Evolutionary conservation across 2,329 filamentous ascomycete genomes (phyloP).

Genomic region (Cercospora citrullina): DNA sequence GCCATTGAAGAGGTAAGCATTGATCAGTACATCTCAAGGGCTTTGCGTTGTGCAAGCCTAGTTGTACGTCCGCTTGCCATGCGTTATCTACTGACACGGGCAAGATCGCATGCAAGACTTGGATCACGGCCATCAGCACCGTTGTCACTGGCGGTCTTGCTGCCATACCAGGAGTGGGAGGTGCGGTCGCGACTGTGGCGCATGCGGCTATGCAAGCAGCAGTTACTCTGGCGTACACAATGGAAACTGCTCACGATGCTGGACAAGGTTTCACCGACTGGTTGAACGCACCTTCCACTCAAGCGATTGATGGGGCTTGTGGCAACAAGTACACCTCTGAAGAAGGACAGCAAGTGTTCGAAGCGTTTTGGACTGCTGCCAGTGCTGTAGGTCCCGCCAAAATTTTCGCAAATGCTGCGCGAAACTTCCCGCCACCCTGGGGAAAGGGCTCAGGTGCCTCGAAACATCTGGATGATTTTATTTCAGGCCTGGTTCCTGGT

Average conservation of each 20-base stretch:
- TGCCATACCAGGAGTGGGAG: not conserved
- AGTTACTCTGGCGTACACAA: not conserved
- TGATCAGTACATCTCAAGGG: not conserved
- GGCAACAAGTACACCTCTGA: not conserved
- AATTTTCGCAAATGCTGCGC: not conserved
- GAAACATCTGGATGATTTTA: not conserved
- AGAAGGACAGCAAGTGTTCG: not conserved
- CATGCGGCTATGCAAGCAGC: not conserved
- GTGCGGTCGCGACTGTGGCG: not conserved
- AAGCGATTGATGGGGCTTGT: not conserved
- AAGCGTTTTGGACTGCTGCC: not conserved
- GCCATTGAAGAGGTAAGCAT: not conserved
- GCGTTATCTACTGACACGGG: not conserved
- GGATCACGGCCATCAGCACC: not conserved
- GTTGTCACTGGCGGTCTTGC: not conserved
- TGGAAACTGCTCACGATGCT: not conserved
- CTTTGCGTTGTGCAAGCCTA: not conserved
- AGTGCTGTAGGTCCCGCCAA: not conserved
- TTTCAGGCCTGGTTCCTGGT: not conserved
- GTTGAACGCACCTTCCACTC: not conserved
- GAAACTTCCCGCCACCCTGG: not conserved
- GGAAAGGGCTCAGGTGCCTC: not conserved
- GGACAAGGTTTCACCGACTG: not conserved
- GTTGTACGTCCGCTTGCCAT: not conserved
- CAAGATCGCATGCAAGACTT: not conserved